Conservation (phyloP, 1,284 basidiomycete species). For the Ustilago lituana region DNA sequence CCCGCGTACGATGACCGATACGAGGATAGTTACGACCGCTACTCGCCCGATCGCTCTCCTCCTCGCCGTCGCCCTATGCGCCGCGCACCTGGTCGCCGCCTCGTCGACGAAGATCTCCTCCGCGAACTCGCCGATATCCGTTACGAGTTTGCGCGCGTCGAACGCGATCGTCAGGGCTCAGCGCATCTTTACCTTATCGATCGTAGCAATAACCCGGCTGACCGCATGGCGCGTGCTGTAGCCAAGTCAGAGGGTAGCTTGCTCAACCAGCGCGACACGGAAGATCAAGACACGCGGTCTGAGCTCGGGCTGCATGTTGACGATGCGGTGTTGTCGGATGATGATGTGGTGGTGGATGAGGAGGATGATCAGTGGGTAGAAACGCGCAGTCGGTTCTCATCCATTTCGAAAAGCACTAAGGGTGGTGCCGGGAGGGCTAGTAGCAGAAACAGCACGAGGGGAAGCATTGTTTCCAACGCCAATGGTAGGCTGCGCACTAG, state of each 20-base stretch:
- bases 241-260: conserved; percentile 35
- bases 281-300: conserved; percentile 20
- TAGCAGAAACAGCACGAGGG: conserved; percentile 22
- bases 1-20: no score
- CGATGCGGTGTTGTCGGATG: conserved; percentile 20
- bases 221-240: conserved; percentile 48
- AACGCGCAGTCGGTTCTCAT: conserved; percentile 24
- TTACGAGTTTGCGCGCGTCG: conserved; percentile 42
- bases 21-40: conserved; percentile 10
- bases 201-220: conserved; percentile 55
- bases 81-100: conserved; percentile 37
- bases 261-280: conserved; percentile 8
- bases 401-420: conserved; percentile 14
- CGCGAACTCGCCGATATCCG: conserved; percentile 59
- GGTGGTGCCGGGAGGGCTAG: conserved; percentile 1
- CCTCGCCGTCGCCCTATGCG: conserved; percentile 17
- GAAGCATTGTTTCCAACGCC: conserved; percentile 35
- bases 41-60: conserved; percentile 12
- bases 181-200: conserved; percentile 62
- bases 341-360: conserved; percentile 15
- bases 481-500: conserved; percentile 26
- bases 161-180: conserved; percentile 38
- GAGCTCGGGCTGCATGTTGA: conserved; percentile 30
- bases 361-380: conserved; percentile 36
- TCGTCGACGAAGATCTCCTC: conserved; percentile 60